Base-by-base conservation (phyloP, 1,284 basidiomycete species). In the Somion occarium region DNA sequence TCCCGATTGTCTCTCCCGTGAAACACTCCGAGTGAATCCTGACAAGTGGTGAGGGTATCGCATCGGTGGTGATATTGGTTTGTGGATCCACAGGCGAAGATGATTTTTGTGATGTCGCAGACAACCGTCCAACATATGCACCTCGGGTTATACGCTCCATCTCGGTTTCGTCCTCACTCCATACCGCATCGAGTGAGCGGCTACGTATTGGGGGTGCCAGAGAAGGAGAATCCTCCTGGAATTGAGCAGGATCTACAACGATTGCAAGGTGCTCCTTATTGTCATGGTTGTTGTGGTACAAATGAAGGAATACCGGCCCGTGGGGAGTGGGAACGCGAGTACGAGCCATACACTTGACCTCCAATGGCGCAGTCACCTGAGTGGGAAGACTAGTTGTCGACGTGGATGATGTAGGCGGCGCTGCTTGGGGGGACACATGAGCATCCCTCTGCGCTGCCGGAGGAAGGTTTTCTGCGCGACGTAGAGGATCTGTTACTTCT, bases 1-100 rank as follows among this genome's bases (percentile, higher is more conserved):
- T 96, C 9, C 97, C 97, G 53, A 98, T 87, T 7, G 95, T 99
- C 71, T 99, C 97, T 38, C 97, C 97, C 0, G 97, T 99, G 70
- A 95, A 99, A 69, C 97, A 99, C 67, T 99, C 97, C 19, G 93
- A 96, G 71, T 99, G 97, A 49, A 99, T 95, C 20, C 97, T 84
- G 27, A 99, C 86, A 48, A 99, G 81, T 0, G 97, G 93, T 0
- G 86, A 72, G 2, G 85, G 88, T 34, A 85, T 65, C 25, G 61
- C 59, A 50, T 73, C 64, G n/a, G 53, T 50, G 5, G 51, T 53
- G 50, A 52, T 48, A 47, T 48, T 49, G 50, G 58, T 58, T 50
- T 53, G 62, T 42, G 39, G 64, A 44, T 65, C 59, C 43, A 69
- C 59, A 12, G 82, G 78, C 18, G 69, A 65, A 11, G 83, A 86